A percentile compares a stretch with the other conserved stretches of the same genome.
Conservation (phyloP, 2,329 filamentous ascomycete genomes). For the Botrytis medusae region DNA sequence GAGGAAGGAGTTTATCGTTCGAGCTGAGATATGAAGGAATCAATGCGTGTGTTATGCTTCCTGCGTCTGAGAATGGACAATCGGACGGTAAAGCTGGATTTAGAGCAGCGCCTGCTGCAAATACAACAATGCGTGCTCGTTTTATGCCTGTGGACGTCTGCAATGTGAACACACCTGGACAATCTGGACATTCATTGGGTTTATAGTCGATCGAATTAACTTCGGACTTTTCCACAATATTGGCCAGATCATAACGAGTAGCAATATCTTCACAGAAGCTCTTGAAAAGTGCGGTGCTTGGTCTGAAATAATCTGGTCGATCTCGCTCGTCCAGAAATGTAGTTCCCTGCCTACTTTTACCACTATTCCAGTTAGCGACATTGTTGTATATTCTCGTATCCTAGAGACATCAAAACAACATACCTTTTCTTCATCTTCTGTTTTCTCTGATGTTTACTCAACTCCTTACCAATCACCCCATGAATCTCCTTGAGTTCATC, state of each 20-base stretch:
- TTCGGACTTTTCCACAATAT: constrained; percentile 57
- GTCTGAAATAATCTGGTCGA: constrained; percentile 68
- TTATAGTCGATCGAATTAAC: constrained; percentile 32
- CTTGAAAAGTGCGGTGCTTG: constrained; percentile 59
- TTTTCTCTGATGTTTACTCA: constrained; percentile 79
- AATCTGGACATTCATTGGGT: background rate
- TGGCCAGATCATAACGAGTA: constrained; percentile 57
- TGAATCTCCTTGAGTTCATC: constrained; percentile 67
- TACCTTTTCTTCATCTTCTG: constrained; percentile 50
- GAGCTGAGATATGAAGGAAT: background rate
- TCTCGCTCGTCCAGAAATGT: constrained; percentile 60
- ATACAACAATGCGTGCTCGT: constrained; percentile 62
- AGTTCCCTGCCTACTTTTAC: constrained; percentile 36
- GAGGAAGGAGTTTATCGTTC: constrained; percentile 26
- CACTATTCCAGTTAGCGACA: constrained; percentile 35
- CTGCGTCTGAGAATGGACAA: constrained; percentile 43
- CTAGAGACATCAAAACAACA: constrained; percentile 34
- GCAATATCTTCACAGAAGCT: constrained; percentile 61
- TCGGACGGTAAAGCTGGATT: constrained; percentile 45
- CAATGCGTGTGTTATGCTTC: constrained; percentile 31
- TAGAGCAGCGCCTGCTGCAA: constrained; percentile 70
- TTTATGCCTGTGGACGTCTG: constrained; percentile 54
- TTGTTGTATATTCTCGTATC: background rate
- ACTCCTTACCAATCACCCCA: constrained; percentile 74
- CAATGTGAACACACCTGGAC: constrained; percentile 63